phyloP scores from a whole-genome alignment of 1,284 basidiomycete species.

The Takashimella tepidaria region DNA sequence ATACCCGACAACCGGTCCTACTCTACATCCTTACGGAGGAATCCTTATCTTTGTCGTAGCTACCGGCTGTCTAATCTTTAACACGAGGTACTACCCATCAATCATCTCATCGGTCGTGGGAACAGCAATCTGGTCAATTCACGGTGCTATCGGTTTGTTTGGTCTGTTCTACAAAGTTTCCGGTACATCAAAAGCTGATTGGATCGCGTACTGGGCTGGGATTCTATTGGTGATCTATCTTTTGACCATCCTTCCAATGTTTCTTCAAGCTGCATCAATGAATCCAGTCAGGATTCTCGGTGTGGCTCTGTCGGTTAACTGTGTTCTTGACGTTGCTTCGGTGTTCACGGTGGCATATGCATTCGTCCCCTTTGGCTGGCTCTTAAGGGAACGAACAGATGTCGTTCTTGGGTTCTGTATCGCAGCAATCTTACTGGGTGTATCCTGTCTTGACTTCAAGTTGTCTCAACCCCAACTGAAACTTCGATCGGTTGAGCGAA shows the following conservation, averaged over 20 bases:
- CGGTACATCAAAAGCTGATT: constrained; percentile 62
- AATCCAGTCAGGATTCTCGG: constrained; percentile 51
- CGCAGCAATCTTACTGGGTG: constrained; percentile 11
- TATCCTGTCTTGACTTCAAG: background rate
- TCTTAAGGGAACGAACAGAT: constrained; percentile 76
- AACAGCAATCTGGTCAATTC: constrained; percentile 54
- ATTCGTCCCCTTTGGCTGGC: constrained; percentile 77
- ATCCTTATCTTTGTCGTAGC: constrained; percentile 64
- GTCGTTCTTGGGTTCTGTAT: constrained; percentile 47
- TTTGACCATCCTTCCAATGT: constrained; percentile 59
- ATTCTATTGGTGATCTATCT: constrained; percentile 64
- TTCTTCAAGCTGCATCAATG: constrained; percentile 51
- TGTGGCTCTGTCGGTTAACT: constrained; percentile 59
- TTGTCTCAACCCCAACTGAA: constrained; percentile 3
- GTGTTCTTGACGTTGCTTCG: constrained; percentile 62
- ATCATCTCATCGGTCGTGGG: no score
- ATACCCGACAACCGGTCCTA: constrained; percentile 69
- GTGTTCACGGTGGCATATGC: constrained; percentile 89
- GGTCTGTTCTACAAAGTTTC: constrained; percentile 46
- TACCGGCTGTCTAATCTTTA: constrained; percentile 48
- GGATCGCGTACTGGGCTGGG: constrained; percentile 70
- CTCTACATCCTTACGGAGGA: constrained; percentile 67
- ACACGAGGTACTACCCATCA: background rate
- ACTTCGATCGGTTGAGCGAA: constrained; percentile 14
- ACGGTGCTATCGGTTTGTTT: constrained; percentile 7